These are phyloP conservation scores for Talaromyces sp. DNA, from an alignment of 2,329 filamentous ascomycete species.

Conservation along the genomic window DNA sequence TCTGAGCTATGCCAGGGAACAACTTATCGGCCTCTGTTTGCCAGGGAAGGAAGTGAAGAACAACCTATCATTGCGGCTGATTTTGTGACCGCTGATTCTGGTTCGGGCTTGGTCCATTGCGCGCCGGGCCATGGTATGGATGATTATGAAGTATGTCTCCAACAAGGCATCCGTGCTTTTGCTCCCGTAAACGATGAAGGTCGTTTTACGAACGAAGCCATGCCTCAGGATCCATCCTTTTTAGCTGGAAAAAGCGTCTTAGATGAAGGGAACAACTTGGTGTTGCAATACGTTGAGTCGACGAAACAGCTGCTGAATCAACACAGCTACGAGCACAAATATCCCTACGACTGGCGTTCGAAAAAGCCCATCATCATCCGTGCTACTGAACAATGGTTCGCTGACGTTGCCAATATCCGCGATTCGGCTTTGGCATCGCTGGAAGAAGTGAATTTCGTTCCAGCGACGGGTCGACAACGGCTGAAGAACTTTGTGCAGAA, in stretches of 20 bases:
- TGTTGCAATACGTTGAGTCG: conserved; percentile 64
- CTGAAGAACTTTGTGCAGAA: conserved; percentile 82
- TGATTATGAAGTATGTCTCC: conserved; percentile 78
- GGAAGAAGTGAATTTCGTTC: conserved; percentile 71
- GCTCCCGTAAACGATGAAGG: conserved; percentile 83
- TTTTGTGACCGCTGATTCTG: conserved; percentile 87
- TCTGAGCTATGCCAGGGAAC: conserved; percentile 59
- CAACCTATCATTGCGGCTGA: conserved; percentile 77
- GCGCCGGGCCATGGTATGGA: conserved; percentile 96
- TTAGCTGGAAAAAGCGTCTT: conserved; percentile 72
- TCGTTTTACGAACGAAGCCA: conserved; percentile 73
- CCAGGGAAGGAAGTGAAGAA: conserved; percentile 51
- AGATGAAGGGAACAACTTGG: conserved; percentile 62
- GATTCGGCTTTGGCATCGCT: conserved; percentile 66
- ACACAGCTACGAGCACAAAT: conserved; percentile 80
- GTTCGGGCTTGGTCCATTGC: conserved; percentile 89
- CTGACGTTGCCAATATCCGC: conserved; percentile 82
- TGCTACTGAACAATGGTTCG: conserved; percentile 97
- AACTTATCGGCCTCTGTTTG: conserved; percentile 68
- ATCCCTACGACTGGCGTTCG: conserved; percentile 96
- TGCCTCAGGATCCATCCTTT: conserved; percentile 62
- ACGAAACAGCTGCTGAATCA: conserved; percentile 61
- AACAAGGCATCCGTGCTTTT: conserved; percentile 66
- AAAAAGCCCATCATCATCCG: conserved; percentile 87
- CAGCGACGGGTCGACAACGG: conserved; percentile 66